Evolutionary conservation across 2,329 filamentous ascomycete genomes (phyloP).

Genomic region (Zymoseptoria tritici): DNA sequence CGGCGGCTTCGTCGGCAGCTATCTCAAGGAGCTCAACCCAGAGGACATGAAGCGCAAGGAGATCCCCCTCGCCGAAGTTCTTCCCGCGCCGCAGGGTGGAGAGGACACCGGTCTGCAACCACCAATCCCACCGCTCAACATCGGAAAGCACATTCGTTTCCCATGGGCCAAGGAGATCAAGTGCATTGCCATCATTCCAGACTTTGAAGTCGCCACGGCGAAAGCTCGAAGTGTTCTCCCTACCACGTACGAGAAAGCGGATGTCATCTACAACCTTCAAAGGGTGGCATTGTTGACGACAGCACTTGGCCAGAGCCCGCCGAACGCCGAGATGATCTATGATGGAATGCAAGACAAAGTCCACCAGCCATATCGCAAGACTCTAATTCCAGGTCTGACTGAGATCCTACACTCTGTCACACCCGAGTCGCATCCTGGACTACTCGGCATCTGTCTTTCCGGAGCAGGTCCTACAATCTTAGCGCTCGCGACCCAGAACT

Average conservation of each 20-base stretch:
- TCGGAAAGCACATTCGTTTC: constrained; percentile 95
- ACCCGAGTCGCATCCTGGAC: constrained; percentile 74
- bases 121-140: constrained; percentile 81
- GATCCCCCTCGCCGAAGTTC: constrained; percentile 87
- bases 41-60: constrained; percentile 86
- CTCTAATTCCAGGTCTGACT: constrained; percentile 81
- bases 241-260: constrained; percentile 66
- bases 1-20: constrained; percentile 93
- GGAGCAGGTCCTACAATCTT: constrained; percentile 93
- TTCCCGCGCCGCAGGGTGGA: constrained; percentile 83
- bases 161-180: constrained; percentile 92
- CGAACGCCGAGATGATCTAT: constrained; percentile 89
- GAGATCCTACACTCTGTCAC: constrained; percentile 90
- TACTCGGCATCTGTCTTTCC: constrained; percentile 89
- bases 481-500: constrained; percentile 83
- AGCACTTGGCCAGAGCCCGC: constrained; percentile 80
- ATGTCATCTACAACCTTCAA: constrained; percentile 94
- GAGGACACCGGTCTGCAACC: constrained; percentile 81
- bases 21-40: constrained; percentile 83
- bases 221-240: constrained; percentile 82
- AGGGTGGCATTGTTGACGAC: constrained; percentile 85
- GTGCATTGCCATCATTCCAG: constrained; percentile 89
- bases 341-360: constrained; percentile 98
- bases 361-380: constrained; percentile 91
- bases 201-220: constrained; percentile 93